Conservation (phyloP, 768 basidiomycete species). For the Boletus pseudopeckii region DNA sequence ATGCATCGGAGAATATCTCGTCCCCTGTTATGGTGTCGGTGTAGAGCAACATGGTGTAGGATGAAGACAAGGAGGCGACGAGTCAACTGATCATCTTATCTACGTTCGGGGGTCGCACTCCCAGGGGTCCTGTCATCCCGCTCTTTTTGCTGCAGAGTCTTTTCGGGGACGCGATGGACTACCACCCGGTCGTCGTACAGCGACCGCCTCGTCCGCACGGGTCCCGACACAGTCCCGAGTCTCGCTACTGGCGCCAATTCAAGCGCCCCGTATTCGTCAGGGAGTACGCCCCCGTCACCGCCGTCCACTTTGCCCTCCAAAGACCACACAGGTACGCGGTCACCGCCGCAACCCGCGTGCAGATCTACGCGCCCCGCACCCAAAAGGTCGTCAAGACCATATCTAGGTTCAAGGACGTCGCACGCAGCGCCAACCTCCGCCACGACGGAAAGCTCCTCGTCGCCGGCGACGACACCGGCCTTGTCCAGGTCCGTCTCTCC, state of each 20-base stretch:
- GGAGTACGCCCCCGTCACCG: constrained; percentile 94
- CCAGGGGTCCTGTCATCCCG: constrained; percentile 5
- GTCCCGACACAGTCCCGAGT: constrained; percentile 67
- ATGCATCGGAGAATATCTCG: constrained; percentile 96
- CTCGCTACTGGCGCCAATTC: constrained; percentile 83
- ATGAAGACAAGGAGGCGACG: background rate
- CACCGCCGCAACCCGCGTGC: constrained; percentile 88
- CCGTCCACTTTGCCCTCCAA: constrained; percentile 83
- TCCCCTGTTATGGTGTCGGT: constrained; percentile 69
- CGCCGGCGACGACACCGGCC: constrained; percentile 91
- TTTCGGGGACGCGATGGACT: constrained; percentile 57
- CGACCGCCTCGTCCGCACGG: constrained; percentile 54
- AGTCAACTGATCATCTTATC: constrained; percentile 23
- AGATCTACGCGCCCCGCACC: constrained; percentile 94
- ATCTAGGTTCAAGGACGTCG: constrained; percentile 94
- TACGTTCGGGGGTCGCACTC: constrained; percentile 9
- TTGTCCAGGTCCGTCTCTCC: constrained; percentile 56
- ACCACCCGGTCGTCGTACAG: constrained; percentile 68
- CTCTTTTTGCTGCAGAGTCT: background rate
- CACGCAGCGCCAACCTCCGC: constrained; percentile 83
- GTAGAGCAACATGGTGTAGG: constrained; percentile 67
- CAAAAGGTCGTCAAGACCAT: constrained; percentile 97
- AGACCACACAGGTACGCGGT: constrained; percentile 95
- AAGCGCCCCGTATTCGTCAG: constrained; percentile 92
- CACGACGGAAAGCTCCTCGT: constrained; percentile 93